Percentiles rank a stretch among this genome's conserved stretches.
These are phyloP conservation scores for Trametopsis cervina DNA, from an alignment of 768 basidiomycete genomes.

Conservation along the genomic window DNA sequence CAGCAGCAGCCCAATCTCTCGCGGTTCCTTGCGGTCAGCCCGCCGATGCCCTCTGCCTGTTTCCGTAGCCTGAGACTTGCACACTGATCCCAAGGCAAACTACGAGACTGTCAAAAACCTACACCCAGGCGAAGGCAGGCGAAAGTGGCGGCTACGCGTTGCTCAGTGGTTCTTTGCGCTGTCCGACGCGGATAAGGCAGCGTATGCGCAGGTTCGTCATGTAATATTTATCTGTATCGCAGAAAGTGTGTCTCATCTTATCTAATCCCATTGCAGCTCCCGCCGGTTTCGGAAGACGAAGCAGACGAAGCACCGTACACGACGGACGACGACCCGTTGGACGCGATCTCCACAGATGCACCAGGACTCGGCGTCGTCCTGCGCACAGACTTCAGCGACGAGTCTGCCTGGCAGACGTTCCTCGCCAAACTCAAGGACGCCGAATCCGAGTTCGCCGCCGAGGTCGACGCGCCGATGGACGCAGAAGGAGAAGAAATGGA, in stretches of 20 bases:
- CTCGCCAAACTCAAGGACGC: slow-evolving; percentile 39
- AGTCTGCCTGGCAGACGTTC: slow-evolving; percentile 59
- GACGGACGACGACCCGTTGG: slow-evolving; percentile 48
- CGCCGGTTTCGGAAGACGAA: slow-evolving; percentile 14
- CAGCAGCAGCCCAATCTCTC: too few relatives aligned
- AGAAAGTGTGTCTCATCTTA: too few relatives aligned
- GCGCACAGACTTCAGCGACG: slow-evolving; percentile 68
- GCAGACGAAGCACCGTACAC: slow-evolving; percentile 19
- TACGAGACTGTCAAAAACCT: slow-evolving; percentile 39
- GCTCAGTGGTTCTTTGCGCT: slow-evolving; percentile 43
- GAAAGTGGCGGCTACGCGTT: slow-evolving; percentile 47
- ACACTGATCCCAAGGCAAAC: slow-evolving; percentile 17
- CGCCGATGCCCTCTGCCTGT: neutral
- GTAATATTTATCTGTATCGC: too few relatives aligned
- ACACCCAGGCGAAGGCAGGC: slow-evolving; percentile 47
- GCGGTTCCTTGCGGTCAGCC: slow-evolving; percentile 16
- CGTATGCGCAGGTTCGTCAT: slow-evolving; percentile 17
- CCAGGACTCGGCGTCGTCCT: slow-evolving; percentile 55
- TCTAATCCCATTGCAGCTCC: slow-evolving; percentile 9
- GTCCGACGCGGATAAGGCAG: slow-evolving; percentile 20
- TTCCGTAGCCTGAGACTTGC: neutral
- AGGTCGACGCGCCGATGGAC: slow-evolving; percentile 11
- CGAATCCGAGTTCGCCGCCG: slow-evolving; percentile 49
- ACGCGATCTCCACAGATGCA: slow-evolving; percentile 34
- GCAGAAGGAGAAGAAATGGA: slow-evolving; percentile 16